Evolutionary conservation across 768 basidiomycete genomes (phyloP).

Genomic region (Phylloporus arenicola): DNA sequence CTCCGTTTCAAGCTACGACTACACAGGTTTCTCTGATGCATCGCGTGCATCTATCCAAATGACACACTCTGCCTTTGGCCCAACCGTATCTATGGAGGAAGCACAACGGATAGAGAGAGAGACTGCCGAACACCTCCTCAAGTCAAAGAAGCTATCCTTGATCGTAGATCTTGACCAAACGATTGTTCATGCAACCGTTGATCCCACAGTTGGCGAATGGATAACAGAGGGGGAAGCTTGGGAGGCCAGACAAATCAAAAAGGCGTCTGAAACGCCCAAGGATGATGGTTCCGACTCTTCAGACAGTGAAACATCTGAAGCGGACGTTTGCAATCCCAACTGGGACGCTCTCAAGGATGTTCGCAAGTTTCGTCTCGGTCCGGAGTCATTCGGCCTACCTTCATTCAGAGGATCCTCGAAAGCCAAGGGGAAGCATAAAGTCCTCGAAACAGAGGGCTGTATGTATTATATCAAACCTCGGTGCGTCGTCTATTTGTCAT

Average conservation of each 20-base stretch:
- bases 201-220: slow-evolving; percentile 98
- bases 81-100: slow-evolving; percentile 88
- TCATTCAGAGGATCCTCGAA: slow-evolving; percentile 34
- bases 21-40: slow-evolving; percentile 82
- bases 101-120: slow-evolving; percentile 85
- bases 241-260: slow-evolving; percentile 56
- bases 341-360: slow-evolving; percentile 90
- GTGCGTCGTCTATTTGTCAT: slow-evolving; percentile 40
- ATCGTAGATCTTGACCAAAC: slow-evolving; percentile 99
- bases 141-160: slow-evolving; percentile 75
- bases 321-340: slow-evolving; percentile 82
- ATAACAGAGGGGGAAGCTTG: slow-evolving; percentile 78
- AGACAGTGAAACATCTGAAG: slow-evolving; percentile 37
- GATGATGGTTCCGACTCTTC: slow-evolving; percentile 29
- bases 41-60: slow-evolving; percentile 87
- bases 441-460: slow-evolving; percentile 72
- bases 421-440: slow-evolving; percentile 56
- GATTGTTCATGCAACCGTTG: slow-evolving; percentile 96
- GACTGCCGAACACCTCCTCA: slow-evolving; percentile 72
- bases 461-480: slow-evolving; percentile 98
- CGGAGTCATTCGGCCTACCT: slow-evolving; percentile 60
- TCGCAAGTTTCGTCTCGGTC: slow-evolving; percentile 78
- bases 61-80: slow-evolving; percentile 88
- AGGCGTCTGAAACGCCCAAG: slow-evolving; percentile 32
- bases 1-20: slow-evolving; percentile 55